These are phyloP conservation scores for Phytophthora fragariaefolia DNA, from an alignment of 352 stramenopile genomes.

Conservation along the genomic window DNA sequence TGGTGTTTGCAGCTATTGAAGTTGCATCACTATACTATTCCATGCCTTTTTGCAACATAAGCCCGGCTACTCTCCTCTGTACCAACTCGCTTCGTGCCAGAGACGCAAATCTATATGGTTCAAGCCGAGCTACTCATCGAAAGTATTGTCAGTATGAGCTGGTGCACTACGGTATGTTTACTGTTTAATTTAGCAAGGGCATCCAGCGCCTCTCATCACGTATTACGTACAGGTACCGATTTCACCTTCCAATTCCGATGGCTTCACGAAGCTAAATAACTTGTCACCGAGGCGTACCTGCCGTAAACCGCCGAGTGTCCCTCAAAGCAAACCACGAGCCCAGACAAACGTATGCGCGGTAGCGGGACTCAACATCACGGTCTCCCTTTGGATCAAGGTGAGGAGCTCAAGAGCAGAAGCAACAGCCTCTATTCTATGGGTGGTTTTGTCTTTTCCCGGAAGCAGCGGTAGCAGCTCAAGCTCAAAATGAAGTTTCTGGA, in stretches of 20 bases:
- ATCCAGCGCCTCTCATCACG: background rate
- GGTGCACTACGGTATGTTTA: background rate
- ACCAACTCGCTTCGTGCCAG: background rate
- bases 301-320: no score
- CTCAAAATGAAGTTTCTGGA: no score
- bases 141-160: background rate
- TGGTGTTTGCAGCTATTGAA: background rate
- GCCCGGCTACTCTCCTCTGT: background rate
- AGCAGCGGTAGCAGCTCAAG: no score
- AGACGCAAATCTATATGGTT: background rate
- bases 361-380: no score
- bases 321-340: no score
- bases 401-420: no score
- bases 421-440: no score
- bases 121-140: background rate
- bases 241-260: conserved; percentile 2
- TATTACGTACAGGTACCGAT: background rate
- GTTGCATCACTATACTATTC: background rate
- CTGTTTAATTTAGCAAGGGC: background rate
- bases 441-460: no score
- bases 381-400: no score
- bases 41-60: background rate
- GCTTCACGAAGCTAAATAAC: no score
- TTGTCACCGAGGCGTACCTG: no score
- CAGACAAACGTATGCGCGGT: no score